phyloP scores from a whole-genome alignment of 2,329 filamentous ascomycete species.

The Didymellaceae sp. region DNA sequence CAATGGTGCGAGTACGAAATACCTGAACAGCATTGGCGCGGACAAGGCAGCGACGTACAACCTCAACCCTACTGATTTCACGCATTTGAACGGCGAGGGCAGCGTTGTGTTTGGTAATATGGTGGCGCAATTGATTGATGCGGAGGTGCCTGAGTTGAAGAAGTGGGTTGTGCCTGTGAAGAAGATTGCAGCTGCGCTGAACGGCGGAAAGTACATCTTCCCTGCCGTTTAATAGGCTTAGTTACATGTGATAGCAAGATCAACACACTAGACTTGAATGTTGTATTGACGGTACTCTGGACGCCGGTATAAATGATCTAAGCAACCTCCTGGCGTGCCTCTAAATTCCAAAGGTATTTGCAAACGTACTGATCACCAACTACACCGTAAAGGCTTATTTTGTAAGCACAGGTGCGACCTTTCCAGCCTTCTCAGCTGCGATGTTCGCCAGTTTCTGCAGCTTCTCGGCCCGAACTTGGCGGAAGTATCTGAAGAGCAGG shows the following conservation, averaged over 20 bases:
- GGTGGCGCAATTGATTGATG: slow-evolving; percentile 26
- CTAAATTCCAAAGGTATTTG: slow-evolving; percentile 9
- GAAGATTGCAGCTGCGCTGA: slow-evolving; percentile 19
- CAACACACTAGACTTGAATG: neutral
- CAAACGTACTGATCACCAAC: neutral
- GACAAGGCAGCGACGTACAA: slow-evolving; percentile 58
- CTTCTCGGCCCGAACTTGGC: slow-evolving; percentile 71
- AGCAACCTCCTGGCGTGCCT: neutral
- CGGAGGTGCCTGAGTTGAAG: slow-evolving; percentile 12
- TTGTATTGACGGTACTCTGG: neutral
- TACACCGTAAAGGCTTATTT: slow-evolving; percentile 28
- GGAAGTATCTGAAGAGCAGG: slow-evolving; percentile 81
- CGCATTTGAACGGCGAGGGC: slow-evolving; percentile 28
- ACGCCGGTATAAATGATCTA: slow-evolving; percentile 1
- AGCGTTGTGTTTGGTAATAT: slow-evolving; percentile 35
- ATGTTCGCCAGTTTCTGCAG: slow-evolving; percentile 70
- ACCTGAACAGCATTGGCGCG: slow-evolving; percentile 60
- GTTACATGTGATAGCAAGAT: neutral
- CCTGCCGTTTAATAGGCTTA: slow-evolving; percentile 4
- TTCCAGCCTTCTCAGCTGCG: slow-evolving; percentile 62
- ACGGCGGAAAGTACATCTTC: slow-evolving; percentile 22
- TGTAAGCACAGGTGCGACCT: slow-evolving; percentile 39
- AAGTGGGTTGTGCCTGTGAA: slow-evolving; percentile 23
- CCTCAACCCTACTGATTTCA: slow-evolving; percentile 38
- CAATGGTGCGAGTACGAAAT: slow-evolving; percentile 57